Percentiles rank a stretch among this genome's conserved stretches.
phyloP scores from a whole-genome alignment of 2,329 filamentous ascomycete genomes.

The Aspergillus sp. region DNA sequence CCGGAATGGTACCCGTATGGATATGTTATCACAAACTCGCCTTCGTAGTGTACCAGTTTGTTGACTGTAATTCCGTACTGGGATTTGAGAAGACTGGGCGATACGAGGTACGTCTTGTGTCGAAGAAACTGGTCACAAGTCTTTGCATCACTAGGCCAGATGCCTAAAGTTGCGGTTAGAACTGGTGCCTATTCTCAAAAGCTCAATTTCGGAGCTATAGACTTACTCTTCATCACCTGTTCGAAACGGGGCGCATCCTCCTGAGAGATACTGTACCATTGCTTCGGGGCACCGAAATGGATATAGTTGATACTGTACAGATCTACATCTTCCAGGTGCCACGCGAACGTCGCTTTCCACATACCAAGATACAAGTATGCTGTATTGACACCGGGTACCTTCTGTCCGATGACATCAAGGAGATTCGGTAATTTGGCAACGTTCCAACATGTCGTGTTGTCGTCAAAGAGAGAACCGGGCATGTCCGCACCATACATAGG shows the following conservation, averaged over 20 bases:
- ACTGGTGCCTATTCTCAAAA: neutral
- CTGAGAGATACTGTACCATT: slow-evolving; percentile 99
- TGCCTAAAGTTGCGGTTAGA: slow-evolving; percentile 44
- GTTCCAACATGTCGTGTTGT: slow-evolving; percentile 82
- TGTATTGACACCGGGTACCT: slow-evolving; percentile 96
- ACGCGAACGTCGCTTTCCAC: slow-evolving; percentile 99
- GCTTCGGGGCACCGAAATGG: slow-evolving; percentile 96
- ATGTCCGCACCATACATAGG: slow-evolving; percentile 97
- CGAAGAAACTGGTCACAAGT: slow-evolving; percentile 94
- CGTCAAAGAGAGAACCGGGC: slow-evolving; percentile 91
- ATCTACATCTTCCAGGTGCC: slow-evolving; percentile 98
- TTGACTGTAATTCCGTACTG: slow-evolving; percentile 97
- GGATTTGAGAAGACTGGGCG: slow-evolving; percentile 81
- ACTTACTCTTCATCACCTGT: slow-evolving; percentile 80
- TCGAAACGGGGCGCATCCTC: slow-evolving; percentile 92
- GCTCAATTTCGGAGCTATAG: neutral
- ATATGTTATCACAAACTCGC: slow-evolving; percentile 98
- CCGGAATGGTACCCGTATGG: slow-evolving; percentile 98
- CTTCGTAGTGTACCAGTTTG: slow-evolving; percentile 90
- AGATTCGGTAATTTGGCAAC: slow-evolving; percentile 92
- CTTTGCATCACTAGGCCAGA: slow-evolving; percentile 95
- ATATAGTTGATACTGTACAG: slow-evolving; percentile 99
- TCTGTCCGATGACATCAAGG: slow-evolving; percentile 89
- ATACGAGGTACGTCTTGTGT: slow-evolving; percentile 97
- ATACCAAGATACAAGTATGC: slow-evolving; percentile 97